Evolutionary conservation across 192 early-diverging fungal species (phyloP), one percentile per base, ranked within the genome.

Genomic region (Coemansia sp.): DNA sequence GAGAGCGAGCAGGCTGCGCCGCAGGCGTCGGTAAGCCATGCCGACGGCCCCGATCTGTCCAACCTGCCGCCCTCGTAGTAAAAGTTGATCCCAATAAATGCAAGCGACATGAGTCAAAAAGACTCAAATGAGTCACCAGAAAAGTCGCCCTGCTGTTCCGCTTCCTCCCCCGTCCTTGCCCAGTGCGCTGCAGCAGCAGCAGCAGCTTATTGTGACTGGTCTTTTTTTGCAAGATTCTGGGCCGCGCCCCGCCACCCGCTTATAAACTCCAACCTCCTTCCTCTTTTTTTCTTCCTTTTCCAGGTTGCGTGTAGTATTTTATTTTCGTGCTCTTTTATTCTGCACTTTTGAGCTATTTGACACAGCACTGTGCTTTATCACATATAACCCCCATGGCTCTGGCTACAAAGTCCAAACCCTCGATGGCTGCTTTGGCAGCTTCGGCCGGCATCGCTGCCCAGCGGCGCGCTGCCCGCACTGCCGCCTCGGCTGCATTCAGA

Each of bases 21-120:
- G 20, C 80, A 83, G 16, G 83, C 79, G 18, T 80, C 87, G 20
- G 71, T 65, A 34, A 77, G 64, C 39, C 80, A 88, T 55, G 87
- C 83, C 36, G 60, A 82, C 39, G 79, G 76, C 36, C 78, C 79
- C 32, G 68, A 60, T 82, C 88, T 85, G 30, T 88, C 90, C 37
- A 84, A 90, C 85, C 82, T 98, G 34, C 96, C 96, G 31, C 96
- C 93, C 31, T 89, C 92, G 60, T 98, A 87, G 84, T 20, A 4
- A 26, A 26, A 26, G 23, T 26, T 26, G 23, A 23, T 28, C 7
- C 30, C 9, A 18, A 8, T 17, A 21, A 36, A 18, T 18, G 18
- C 30, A 28, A 2, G 12, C 7, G 21, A 11, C 16, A 46, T 46
- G 44, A 21, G 44, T 42, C 41, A 42, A 42, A 45, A 16, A 21